Base-by-base conservation (phyloP, 768 basidiomycete species). In the Psilocybe tampanensis region DNA sequence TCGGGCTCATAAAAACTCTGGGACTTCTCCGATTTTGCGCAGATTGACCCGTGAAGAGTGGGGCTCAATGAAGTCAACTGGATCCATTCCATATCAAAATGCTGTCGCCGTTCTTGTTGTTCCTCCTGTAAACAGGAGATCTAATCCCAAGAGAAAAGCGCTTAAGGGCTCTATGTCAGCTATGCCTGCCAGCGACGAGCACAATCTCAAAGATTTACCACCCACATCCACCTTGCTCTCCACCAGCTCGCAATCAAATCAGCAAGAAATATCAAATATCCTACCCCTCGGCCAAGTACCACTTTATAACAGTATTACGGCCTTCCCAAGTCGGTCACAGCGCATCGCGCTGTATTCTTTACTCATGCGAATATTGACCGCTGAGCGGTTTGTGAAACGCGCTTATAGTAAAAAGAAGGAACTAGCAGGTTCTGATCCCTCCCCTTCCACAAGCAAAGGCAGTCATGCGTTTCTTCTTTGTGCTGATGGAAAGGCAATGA, bases 381-480 rank as follows among this genome's bases (percentile, higher is more conserved):
- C 80, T 8, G 87, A 92, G 64, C 56, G 63, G 22, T 53, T 45
- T 70, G 76, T 56, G 54, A 65, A 52, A 65, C 66, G 39, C 47
- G 44, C 66, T 8, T 56, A 60, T 56, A 47, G 19, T 29, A 49
- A 36, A 22, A 41, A 42, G 18, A 15, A 4, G 48, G 11, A 52
- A 41, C 21, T 5, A 13, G 33, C 19, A 23, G n/a, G 15, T n/a
- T 22, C 47, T 44, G 23, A 58, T 33, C 23, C 41, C 36, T 34
- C 15, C 59, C 51, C 3, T 5, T 5, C 13, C 24, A 59, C 22
- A 15, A 34, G 55, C 44, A 85, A 83, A 60, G 76, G 73, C 2
- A 91, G 88, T 58, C 86, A 90, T 65, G 90, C 89, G 8, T 92
- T 90, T 65, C 61, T 92, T 13, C 64, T 94, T 13, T 75, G 70